A percentile compares a stretch with the other conserved stretches of the same genome.
phyloP scores from a whole-genome alignment of 305 asterid species.

The Solanum hybrid region DNA sequence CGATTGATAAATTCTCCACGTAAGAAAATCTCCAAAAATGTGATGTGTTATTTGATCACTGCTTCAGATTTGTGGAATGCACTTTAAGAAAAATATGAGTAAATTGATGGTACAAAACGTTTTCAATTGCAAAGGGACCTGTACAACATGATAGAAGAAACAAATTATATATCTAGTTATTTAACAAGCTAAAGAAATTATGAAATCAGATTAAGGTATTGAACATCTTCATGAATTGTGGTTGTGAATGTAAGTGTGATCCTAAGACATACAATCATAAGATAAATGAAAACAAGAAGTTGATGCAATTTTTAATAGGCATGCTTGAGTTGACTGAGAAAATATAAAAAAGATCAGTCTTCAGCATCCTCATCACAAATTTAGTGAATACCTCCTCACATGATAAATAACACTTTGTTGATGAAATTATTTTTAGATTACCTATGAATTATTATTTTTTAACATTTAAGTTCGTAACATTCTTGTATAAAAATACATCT shows the following conservation, averaged over 20 bases:
- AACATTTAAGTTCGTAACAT: neutral
- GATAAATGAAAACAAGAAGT: neutral
- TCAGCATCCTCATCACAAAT: neutral
- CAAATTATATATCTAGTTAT: neutral
- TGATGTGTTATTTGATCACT: neutral
- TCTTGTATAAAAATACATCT: neutral
- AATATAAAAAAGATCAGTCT: neutral
- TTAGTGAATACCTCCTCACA: neutral
- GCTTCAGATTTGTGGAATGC: neutral
- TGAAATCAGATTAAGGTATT: neutral
- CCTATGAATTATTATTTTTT: neutral
- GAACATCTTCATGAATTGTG: neutral
- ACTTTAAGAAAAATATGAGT: neutral
- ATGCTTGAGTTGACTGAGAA: neutral
- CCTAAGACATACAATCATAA: neutral
- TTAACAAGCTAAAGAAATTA: neutral
- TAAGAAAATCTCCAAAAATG: neutral
- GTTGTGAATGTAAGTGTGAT: neutral
- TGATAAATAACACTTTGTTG: neutral
- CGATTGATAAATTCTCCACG: neutral
- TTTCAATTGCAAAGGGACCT: neutral
- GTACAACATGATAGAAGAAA: neutral
- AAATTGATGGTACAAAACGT: neutral
- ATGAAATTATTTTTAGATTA: no score
- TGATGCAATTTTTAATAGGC: neutral